Evolutionary conservation across 1,284 basidiomycete species (phyloP).

Genomic region (Boletellus sp.): DNA sequence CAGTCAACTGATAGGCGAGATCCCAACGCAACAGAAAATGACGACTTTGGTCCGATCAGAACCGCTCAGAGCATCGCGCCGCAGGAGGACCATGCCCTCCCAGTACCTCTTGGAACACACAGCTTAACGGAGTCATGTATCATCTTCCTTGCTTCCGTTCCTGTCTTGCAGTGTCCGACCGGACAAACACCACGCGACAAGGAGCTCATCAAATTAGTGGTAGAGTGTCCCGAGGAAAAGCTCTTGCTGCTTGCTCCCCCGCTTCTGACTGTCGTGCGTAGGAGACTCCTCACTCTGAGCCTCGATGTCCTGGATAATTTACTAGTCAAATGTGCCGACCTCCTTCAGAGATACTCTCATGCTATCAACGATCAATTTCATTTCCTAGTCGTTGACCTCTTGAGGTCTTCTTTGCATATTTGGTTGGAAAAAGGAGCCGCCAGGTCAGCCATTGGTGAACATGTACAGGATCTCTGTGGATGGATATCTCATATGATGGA

Average conservation of each 20-base stretch:
- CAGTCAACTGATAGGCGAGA: slow-evolving; percentile 18
- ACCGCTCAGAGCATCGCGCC: slow-evolving; percentile 36
- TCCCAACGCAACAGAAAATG: slow-evolving; percentile 42
- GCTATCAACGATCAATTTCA: slow-evolving; percentile 53
- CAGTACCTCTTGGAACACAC: slow-evolving; percentile 20
- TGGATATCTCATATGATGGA: slow-evolving; percentile 50
- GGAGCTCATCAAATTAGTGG: slow-evolving; percentile 57
- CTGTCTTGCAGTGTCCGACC: slow-evolving; percentile 56
- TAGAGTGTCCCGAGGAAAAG: slow-evolving; percentile 47
- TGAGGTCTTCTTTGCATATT: slow-evolving; percentile 60
- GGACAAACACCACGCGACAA: slow-evolving; percentile 61
- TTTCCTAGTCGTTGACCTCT: slow-evolving; percentile 54
- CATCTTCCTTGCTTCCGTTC: slow-evolving; percentile 51
- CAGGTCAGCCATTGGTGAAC: slow-evolving; percentile 40
- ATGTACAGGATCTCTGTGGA: slow-evolving; percentile 47
- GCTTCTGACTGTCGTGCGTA: slow-evolving; percentile 53
- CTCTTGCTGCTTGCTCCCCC: slow-evolving; percentile 58
- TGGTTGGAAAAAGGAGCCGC: slow-evolving; percentile 53
- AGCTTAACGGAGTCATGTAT: slow-evolving; percentile 48
- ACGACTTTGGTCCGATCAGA: slow-evolving; percentile 64
- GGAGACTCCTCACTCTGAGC: slow-evolving; percentile 53
- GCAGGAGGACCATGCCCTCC: slow-evolving; percentile 19
- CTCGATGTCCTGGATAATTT: slow-evolving; percentile 50
- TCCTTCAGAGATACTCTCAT: slow-evolving; percentile 58
- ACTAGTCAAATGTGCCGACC: slow-evolving; percentile 49